Evolutionary conservation across 306 rosid species (phyloP).

Genomic region (Gillenia trifoliata): DNA sequence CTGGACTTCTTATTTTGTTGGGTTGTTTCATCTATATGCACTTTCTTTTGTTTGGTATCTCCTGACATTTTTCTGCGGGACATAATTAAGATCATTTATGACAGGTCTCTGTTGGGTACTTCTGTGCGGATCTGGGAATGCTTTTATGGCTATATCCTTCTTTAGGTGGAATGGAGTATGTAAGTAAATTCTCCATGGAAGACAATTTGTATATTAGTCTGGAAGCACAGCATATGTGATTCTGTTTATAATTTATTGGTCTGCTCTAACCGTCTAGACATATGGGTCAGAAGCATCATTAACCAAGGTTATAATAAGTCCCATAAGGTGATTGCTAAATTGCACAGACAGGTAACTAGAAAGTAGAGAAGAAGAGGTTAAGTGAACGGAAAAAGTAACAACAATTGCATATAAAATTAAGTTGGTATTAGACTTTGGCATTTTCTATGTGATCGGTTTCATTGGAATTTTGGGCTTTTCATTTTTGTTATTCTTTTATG

Average conservation of each 20-base stretch:
- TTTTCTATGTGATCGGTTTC: not conserved
- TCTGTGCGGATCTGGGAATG: slow-evolving; percentile 42
- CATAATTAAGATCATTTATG: slow-evolving; percentile 3
- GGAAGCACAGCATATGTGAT: not conserved
- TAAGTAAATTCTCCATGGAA: slow-evolving; percentile 27
- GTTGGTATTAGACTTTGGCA: not conserved
- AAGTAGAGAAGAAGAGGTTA: not conserved
- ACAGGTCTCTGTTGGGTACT: slow-evolving; percentile 49
- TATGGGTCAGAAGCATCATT: not conserved
- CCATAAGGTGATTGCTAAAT: not conserved
- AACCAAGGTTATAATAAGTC: not conserved
- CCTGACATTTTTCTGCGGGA: not conserved
- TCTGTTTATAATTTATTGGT: not conserved
- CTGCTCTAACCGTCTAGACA: not conserved
- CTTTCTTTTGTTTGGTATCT: slow-evolving; percentile 1
- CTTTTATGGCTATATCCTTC: slow-evolving; percentile 48
- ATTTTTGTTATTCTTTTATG: not conserved
- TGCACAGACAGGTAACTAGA: not conserved
- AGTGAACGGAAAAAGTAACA: not conserved
- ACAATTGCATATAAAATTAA: not conserved
- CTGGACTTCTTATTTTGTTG: not conserved
- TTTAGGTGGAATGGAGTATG: slow-evolving; percentile 53
- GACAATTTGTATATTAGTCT: slow-evolving; percentile 3
- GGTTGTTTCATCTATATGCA: not conserved
- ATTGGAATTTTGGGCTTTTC: not conserved